Percentiles rank a stretch among this genome's conserved stretches.
Conservation (phyloP, 768 basidiomycete species). For the Rubroboletus satanas region DNA sequence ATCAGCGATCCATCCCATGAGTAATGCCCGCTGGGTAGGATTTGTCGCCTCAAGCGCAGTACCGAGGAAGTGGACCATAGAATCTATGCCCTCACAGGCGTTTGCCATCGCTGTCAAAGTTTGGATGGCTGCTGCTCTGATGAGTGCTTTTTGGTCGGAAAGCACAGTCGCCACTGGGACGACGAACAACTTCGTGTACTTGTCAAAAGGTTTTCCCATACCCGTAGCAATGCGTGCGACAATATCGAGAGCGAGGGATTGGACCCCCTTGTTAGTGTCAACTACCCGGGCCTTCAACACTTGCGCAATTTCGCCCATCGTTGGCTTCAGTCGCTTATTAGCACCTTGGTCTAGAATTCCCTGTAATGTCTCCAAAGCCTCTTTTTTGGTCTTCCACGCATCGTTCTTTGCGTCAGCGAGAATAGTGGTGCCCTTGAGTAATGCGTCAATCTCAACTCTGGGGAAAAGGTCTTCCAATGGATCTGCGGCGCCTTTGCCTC, state of each 20-base stretch:
- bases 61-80: conserved; percentile 73
- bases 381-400: conserved; percentile 96
- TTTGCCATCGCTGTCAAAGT: conserved; percentile 80
- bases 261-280: conserved; percentile 94
- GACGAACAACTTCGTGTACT: conserved; percentile 73
- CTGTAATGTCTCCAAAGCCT: conserved; percentile 83
- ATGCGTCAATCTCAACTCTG: conserved; percentile 84
- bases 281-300: conserved; percentile 83
- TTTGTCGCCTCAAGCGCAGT: conserved; percentile 82
- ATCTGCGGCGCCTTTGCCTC: conserved; percentile 45
- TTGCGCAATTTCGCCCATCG: conserved; percentile 89
- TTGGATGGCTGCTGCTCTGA: conserved; percentile 72
- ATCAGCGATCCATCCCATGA: conserved; percentile 77
- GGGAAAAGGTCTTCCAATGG: conserved; percentile 94
- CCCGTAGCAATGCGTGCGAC: conserved; percentile 86
- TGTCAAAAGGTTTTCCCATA: conserved; percentile 96
- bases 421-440: conserved; percentile 81
- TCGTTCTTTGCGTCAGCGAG: conserved; percentile 85
- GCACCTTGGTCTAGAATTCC: conserved; percentile 82
- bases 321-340: conserved; percentile 89
- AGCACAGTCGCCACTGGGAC: conserved; percentile 78
- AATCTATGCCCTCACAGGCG: conserved; percentile 81
- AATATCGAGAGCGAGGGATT: conserved; percentile 84
- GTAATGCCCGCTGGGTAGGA: conserved; percentile 77
- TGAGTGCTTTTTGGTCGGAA: conserved; percentile 88